phyloP scores from a whole-genome alignment of 768 basidiomycete genomes.

The Clathrus columnatus region DNA sequence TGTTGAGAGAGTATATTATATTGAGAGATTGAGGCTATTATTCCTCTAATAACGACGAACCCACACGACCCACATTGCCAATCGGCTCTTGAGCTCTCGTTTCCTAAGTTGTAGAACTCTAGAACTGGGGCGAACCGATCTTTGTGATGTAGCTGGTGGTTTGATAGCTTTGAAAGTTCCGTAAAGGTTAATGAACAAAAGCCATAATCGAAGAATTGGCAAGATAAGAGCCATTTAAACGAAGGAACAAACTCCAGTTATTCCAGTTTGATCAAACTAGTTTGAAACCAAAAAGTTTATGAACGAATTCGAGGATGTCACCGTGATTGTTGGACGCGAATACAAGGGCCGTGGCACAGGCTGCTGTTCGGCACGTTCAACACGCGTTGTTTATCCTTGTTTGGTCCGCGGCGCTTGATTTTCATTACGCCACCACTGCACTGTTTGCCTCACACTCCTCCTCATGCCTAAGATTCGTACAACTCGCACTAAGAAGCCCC shows the following conservation, averaged over 20 bases:
- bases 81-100: slow-evolving; percentile 75
- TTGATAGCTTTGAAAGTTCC: slow-evolving; percentile 82
- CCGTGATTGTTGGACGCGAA: too few relatives aligned
- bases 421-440: not conserved
- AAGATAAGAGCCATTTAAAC: slow-evolving; percentile 56
- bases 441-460: not conserved
- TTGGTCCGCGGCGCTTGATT: not conserved
- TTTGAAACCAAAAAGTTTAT: not conserved
- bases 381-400: slow-evolving; percentile 9
- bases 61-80: slow-evolving; percentile 84
- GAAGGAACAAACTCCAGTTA: too few relatives aligned
- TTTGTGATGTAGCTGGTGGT: slow-evolving; percentile 43
- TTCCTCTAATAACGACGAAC: slow-evolving; percentile 31
- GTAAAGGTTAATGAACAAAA: slow-evolving; percentile 73
- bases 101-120: slow-evolving; percentile 69
- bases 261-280: too few relatives aligned
- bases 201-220: slow-evolving; percentile 54
- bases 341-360: too few relatives aligned
- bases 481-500: slow-evolving; percentile 85
- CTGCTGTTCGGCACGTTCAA: not conserved
- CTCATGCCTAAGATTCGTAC: slow-evolving; percentile 92
- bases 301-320: too few relatives aligned
- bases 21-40: slow-evolving; percentile 1
- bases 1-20: slow-evolving; percentile 10
- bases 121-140: slow-evolving; percentile 39